These are phyloP conservation scores for Oenanthe sinensis DNA, from an alignment of 129 eudicot species.

Conservation along the genomic window DNA sequence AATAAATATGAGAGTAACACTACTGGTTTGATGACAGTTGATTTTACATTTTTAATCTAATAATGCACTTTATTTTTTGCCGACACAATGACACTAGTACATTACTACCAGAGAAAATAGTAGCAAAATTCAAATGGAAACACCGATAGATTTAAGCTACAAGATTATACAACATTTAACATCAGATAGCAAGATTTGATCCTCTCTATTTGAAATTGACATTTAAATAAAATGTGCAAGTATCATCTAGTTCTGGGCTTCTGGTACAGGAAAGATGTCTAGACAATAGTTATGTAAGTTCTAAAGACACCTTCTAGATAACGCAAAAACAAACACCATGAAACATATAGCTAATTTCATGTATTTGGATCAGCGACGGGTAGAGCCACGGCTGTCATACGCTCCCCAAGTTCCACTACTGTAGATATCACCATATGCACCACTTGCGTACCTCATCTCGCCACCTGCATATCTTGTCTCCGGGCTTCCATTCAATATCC, in stretches of 20 bases:
- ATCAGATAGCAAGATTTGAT: too few relatives aligned
- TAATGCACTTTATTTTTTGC: too few relatives aligned
- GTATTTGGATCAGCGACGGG: slow-evolving; percentile 40
- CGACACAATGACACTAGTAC: too few relatives aligned
- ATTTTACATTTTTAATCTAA: too few relatives aligned
- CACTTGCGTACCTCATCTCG: slow-evolving; percentile 46
- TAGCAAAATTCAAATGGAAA: neutral
- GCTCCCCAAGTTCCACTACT: slow-evolving; percentile 52
- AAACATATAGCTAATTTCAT: neutral
- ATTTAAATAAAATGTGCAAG: neutral
- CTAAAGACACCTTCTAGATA: neutral
- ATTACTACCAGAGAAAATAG: neutral
- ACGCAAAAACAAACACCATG: neutral
- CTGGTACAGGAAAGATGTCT: neutral
- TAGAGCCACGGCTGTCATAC: slow-evolving; percentile 61
- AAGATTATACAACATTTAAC: too few relatives aligned
- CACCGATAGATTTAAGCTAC: neutral
- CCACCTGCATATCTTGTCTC: slow-evolving; percentile 53
- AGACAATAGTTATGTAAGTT: slow-evolving; percentile 13
- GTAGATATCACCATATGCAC: slow-evolving; percentile 44
- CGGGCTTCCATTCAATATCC: slow-evolving; percentile 55
- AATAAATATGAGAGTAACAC: too few relatives aligned
- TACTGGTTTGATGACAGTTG: too few relatives aligned
- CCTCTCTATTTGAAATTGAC: neutral
- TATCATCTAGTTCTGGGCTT: neutral